Conservation (phyloP, 2,329 filamentous ascomycete species). For the Colletotrichum lentis region DNA sequence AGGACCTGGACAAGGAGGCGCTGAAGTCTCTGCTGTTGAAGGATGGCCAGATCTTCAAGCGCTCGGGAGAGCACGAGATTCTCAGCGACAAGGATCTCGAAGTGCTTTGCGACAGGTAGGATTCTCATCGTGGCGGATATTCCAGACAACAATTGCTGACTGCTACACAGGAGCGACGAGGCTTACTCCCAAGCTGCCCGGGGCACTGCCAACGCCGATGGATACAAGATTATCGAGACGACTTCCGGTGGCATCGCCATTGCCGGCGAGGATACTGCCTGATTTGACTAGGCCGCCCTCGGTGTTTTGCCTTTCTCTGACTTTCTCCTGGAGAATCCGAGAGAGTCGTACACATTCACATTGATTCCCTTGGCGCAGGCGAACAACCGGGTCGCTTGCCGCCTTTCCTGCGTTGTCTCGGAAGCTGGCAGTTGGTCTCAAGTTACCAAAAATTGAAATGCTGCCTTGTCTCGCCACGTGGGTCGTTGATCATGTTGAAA, state of each 20-base stretch:
- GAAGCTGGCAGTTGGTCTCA: too few relatives aligned
- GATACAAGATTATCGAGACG: constrained; percentile 85
- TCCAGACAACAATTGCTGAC: not conserved
- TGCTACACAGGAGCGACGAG: constrained; percentile 57
- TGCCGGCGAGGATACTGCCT: constrained; percentile 15
- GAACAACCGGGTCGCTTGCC: too few relatives aligned
- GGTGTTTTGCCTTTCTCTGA: not conserved
- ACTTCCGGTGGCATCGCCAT: constrained; percentile 58
- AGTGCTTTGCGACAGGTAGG: constrained; percentile 76
- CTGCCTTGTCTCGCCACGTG: not conserved
- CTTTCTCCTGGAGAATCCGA: not conserved
- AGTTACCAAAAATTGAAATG: not conserved
- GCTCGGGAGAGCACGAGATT: constrained; percentile 69
- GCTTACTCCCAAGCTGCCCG: constrained; percentile 77
- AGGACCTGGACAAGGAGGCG: constrained; percentile 66
- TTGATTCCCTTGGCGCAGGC: too few relatives aligned
- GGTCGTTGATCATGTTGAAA: not conserved
- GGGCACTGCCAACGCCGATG: constrained; percentile 75
- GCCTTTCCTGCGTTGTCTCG: not conserved
- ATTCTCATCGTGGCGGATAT: constrained; percentile 3
- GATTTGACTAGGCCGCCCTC: not conserved
- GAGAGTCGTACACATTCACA: not conserved
- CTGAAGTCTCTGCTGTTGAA: constrained; percentile 70
- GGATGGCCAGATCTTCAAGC: constrained; percentile 73
- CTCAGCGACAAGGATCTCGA: constrained; percentile 79